A percentile compares a stretch with the other conserved stretches of the same genome.
Conservation (phyloP, 179 eudicot species). For the Sideroxylon spinosum region DNA sequence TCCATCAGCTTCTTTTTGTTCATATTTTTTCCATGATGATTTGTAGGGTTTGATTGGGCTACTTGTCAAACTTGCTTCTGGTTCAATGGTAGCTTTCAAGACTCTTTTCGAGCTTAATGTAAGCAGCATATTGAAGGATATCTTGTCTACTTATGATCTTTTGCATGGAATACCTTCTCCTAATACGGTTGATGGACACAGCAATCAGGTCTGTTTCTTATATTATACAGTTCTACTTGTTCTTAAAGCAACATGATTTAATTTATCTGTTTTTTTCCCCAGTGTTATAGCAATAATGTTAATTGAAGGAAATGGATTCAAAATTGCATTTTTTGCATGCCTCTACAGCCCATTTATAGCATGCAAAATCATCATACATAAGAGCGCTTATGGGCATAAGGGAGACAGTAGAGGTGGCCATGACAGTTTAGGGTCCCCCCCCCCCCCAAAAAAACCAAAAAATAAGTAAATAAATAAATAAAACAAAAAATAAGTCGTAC, state of each 20-base stretch:
- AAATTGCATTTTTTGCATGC: not conserved
- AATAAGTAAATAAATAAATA: too few relatives aligned
- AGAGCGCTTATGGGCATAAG: too few relatives aligned
- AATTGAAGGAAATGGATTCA: not conserved
- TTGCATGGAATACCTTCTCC: slow-evolving; percentile 53
- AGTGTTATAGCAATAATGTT: not conserved
- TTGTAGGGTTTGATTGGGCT: slow-evolving; percentile 72
- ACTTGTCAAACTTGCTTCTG: slow-evolving; percentile 76
- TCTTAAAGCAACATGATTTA: not conserved
- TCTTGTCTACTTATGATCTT: slow-evolving; percentile 50
- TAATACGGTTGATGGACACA: slow-evolving; percentile 46
- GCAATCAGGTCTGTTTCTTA: slow-evolving; percentile 53
- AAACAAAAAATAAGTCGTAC: too few relatives aligned
- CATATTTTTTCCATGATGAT: not conserved
- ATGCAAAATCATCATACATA: not conserved
- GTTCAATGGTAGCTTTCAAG: slow-evolving; percentile 65
- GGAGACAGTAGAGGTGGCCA: too few relatives aligned
- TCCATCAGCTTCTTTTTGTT: slow-evolving; percentile 8
- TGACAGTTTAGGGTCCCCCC: too few relatives aligned
- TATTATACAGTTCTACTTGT: not conserved
- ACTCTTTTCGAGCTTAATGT: slow-evolving; percentile 69
- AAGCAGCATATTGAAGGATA: slow-evolving; percentile 60
- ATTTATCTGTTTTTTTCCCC: not conserved
- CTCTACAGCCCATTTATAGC: not conserved
- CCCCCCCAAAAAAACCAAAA: too few relatives aligned